Conservation (phyloP, 108 stramenopile species). For the Cyclotella sp. region DNA sequence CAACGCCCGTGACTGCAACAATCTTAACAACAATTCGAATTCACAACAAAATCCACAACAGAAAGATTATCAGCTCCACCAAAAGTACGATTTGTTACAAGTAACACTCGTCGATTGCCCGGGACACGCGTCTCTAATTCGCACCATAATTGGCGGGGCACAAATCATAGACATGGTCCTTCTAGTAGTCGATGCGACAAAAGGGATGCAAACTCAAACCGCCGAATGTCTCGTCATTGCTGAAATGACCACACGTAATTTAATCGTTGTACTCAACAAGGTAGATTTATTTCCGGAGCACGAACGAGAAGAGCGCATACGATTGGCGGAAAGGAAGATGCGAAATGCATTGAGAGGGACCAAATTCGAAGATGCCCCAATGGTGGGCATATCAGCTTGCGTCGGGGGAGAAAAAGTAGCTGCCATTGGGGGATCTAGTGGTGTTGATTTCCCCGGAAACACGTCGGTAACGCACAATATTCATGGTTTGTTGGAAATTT, state of each 20-base stretch:
- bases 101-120: slow-evolving; percentile 98
- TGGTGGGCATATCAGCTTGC: slow-evolving; percentile 88
- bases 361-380: slow-evolving; percentile 77
- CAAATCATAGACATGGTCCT: slow-evolving; percentile 97
- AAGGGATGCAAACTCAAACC: slow-evolving; percentile 99
- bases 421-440: slow-evolving; percentile 51
- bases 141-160: slow-evolving; percentile 98
- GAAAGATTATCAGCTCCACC: slow-evolving; percentile 25
- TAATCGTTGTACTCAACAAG: slow-evolving; percentile 94
- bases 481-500: slow-evolving; percentile 64
- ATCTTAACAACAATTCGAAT: background rate
- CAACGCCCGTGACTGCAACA: slow-evolving; percentile 1
- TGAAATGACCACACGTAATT: slow-evolving; percentile 89
- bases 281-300: slow-evolving; percentile 85
- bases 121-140: slow-evolving; percentile 96
- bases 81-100: slow-evolving; percentile 65
- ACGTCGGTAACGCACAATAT: slow-evolving; percentile 68
- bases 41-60: background rate
- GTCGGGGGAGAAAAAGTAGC: slow-evolving; percentile 95
- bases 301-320: slow-evolving; percentile 68
- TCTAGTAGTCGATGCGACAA: slow-evolving; percentile 96
- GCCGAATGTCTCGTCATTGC: slow-evolving; percentile 98
- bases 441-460: slow-evolving; percentile 1
- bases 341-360: slow-evolving; percentile 63
- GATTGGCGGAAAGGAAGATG: slow-evolving; percentile 69